These are phyloP conservation scores for Metarhizium humberi DNA, from an alignment of 2,329 filamentous ascomycete genomes.

Conservation along the genomic window DNA sequence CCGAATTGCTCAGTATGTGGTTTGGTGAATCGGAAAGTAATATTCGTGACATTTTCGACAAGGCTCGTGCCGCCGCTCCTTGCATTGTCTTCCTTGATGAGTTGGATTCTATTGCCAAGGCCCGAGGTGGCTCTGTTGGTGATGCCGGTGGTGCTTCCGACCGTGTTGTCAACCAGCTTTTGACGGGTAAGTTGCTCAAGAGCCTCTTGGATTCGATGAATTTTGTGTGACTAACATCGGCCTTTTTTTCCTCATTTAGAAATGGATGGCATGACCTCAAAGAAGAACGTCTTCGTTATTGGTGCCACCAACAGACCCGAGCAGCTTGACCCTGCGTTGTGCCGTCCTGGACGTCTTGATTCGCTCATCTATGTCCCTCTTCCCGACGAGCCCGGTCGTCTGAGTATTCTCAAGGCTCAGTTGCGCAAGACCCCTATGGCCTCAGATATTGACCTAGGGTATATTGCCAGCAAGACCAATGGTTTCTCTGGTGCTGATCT, in stretches of 20 bases:
- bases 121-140: slow-evolving; percentile 90
- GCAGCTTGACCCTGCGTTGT: slow-evolving; percentile 95
- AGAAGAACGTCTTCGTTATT: slow-evolving; percentile 99
- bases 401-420: slow-evolving; percentile 86
- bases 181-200: slow-evolving; percentile 62
- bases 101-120: slow-evolving; percentile 98
- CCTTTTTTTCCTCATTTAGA: slow-evolving; percentile 39
- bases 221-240: slow-evolving; percentile 28
- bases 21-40: slow-evolving; percentile 99
- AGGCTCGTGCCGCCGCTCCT: slow-evolving; percentile 93
- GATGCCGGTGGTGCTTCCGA: slow-evolving; percentile 97
- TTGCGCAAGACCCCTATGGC: slow-evolving; percentile 96
- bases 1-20: slow-evolving; percentile 98
- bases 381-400: slow-evolving; percentile 83
- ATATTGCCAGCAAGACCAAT: slow-evolving; percentile 94
- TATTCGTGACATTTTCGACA: slow-evolving; percentile 99
- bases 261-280: slow-evolving; percentile 99
- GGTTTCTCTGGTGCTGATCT: slow-evolving; percentile 99
- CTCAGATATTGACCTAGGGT: slow-evolving; percentile 75
- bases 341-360: slow-evolving; percentile 96
- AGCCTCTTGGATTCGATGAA: neutral
- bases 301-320: slow-evolving; percentile 97
- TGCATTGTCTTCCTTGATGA: slow-evolving; percentile 99
- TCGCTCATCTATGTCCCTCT: slow-evolving; percentile 97
- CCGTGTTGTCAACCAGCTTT: slow-evolving; percentile 98